Base-by-base conservation (phyloP, 257 asterid genomes). In the Apocynum venetum region DNA sequence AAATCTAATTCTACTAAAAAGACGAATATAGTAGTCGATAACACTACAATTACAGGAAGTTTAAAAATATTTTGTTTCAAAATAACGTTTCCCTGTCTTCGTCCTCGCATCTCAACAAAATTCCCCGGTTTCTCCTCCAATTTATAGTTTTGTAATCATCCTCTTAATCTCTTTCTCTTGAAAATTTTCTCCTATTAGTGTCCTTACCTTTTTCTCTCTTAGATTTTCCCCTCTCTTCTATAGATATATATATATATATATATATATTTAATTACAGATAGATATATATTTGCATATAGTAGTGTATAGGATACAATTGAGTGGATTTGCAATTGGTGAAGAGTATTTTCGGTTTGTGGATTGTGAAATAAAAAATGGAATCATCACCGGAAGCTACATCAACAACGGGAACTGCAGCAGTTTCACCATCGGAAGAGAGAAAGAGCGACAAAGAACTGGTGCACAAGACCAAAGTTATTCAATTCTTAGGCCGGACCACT, bases 401-500 rank as follows among this genome's bases (percentile, higher is more conserved):
- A 64, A 19, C 79, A 56, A 31, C 73, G 6, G 78, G 76, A 59
- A 49, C 85, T 73, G 56, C 73, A 78, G 77, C 72, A 69, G 72
- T 72, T 5, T 55, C 72, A 73, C 78, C 75, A 46, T 15, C 57
- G 75, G 79, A 70, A 70, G 91, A 81, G 71, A 77, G 75, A 49
- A 82, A 86, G 53, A 75, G 75, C 55, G 88, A 82, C 64, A 86
- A 82, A 72, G 95, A 88, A 88, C 73, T 86, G 90, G 76, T 85
- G 85, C 89, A 93, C 74, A 87, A 86, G 86, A 90, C 91, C 8
- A 96, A 96, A 82, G 84, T 89, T 64, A 82, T 96, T 66, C 97
- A 96, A 60, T 96, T 96, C 85, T 70, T 93, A 36, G 99, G 98
- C 64, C 85, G 98, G 63, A 89, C 89, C 31, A 80, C 93, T 60